Percentiles rank a stretch among this genome's conserved stretches.
Evolutionary conservation across 768 basidiomycete species (phyloP).

Genomic region (Lactarius hatsudake): DNA sequence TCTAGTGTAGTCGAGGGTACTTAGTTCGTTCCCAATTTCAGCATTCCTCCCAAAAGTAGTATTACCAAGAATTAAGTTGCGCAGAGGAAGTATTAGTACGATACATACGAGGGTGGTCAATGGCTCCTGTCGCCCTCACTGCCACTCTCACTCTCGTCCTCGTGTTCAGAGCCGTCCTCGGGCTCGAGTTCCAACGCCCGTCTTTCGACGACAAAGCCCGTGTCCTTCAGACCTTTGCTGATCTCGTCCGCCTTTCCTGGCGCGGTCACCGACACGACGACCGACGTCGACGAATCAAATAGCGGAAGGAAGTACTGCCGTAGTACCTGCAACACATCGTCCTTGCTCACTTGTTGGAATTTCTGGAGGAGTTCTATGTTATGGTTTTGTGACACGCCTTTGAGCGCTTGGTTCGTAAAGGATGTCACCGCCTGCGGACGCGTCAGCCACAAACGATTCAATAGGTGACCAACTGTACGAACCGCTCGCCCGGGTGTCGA

Average conservation of each 20-base stretch:
- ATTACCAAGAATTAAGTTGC: constrained; percentile 15
- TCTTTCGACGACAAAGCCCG: constrained; percentile 80
- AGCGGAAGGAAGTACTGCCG: constrained; percentile 78
- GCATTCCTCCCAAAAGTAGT: background rate
- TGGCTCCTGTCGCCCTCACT: constrained; percentile 29
- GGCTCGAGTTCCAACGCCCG: constrained; percentile 62
- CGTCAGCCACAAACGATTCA: background rate
- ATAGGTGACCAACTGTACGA: constrained; percentile 31
- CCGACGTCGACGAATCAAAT: constrained; percentile 72
- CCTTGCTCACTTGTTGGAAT: constrained; percentile 75
- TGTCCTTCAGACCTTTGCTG: constrained; percentile 52
- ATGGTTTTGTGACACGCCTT: constrained; percentile 71
- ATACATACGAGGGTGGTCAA: background rate
- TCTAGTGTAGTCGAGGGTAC: background rate
- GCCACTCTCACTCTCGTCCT: constrained; percentile 36
- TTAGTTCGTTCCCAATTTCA: background rate
- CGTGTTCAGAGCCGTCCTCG: constrained; percentile 44
- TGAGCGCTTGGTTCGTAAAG: constrained; percentile 89
- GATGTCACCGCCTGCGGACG: constrained; percentile 66
- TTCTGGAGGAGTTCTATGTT: constrained; percentile 75
- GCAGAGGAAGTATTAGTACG: background rate
- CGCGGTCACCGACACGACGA: constrained; percentile 79
- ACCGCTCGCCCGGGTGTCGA: constrained; percentile 89
- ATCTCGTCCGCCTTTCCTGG: constrained; percentile 78
- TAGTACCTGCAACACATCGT: constrained; percentile 69